phyloP scores from a whole-genome alignment of 495 filamentous ascomycete species.

The Hypoxylon rickii region DNA sequence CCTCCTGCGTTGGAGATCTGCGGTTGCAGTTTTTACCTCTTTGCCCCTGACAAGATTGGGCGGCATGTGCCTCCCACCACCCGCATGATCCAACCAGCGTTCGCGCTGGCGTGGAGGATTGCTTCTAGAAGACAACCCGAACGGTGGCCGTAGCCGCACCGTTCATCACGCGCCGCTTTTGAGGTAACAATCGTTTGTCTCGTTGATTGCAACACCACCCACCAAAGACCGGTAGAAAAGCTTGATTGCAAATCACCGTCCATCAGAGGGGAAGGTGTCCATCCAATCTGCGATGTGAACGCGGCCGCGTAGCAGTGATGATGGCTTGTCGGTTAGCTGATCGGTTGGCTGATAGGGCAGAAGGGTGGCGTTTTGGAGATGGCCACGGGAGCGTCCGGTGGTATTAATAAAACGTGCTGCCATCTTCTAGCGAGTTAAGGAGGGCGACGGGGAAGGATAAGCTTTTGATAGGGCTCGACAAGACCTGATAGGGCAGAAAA shows the following conservation, averaged over 20 bases:
- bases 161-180: constrained; percentile 29
- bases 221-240: constrained; percentile 33
- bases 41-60: constrained; percentile 36
- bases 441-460: constrained; percentile 2
- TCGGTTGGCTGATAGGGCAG: constrained; percentile 13
- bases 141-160: constrained; percentile 30
- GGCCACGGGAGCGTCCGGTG: constrained; percentile 9
- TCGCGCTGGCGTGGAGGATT: constrained; percentile 9
- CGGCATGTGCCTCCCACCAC: constrained; percentile 19
- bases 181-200: constrained; percentile 19
- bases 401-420: constrained; percentile 28
- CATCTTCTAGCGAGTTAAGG: not conserved
- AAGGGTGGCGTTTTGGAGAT: constrained; percentile 1
- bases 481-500: constrained; percentile 22
- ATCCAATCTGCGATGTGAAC: constrained; percentile 20
- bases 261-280: constrained; percentile 19
- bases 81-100: constrained; percentile 20
- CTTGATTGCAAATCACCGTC: constrained; percentile 32
- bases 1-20: constrained; percentile 32
- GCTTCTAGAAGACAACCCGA: constrained; percentile 32
- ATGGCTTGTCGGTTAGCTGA: too few species aligned
- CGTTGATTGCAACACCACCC: constrained; percentile 24
- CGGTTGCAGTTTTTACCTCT: constrained; percentile 28
- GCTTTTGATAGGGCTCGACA: constrained; percentile 25
- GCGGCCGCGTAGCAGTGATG: not conserved